These are phyloP conservation scores for Heliamphora exappendiculata DNA, from an alignment of 148 eudicot species.

Conservation along the genomic window DNA sequence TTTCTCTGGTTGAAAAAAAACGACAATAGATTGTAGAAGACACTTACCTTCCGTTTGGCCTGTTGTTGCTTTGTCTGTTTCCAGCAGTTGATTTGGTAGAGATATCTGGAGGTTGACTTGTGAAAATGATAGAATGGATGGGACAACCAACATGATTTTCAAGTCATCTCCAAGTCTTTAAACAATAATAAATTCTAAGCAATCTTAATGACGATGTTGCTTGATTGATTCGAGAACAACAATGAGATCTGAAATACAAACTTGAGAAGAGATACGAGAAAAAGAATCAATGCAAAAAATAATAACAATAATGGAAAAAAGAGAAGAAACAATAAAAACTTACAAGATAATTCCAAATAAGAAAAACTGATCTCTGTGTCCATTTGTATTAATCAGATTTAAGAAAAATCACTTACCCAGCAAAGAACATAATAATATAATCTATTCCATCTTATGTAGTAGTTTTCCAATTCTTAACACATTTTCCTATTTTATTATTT, in stretches of 20 bases:
- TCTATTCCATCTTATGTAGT: background rate
- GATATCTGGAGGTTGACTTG: constrained; percentile 13
- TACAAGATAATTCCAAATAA: background rate
- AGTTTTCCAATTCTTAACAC: background rate
- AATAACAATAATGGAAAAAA: background rate
- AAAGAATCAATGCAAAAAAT: background rate
- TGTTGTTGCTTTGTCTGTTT: constrained; percentile 21
- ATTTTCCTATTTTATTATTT: background rate
- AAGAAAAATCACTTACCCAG: background rate
- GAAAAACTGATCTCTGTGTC: background rate
- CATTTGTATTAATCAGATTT: background rate
- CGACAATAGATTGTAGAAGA: background rate
- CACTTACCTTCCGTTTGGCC: background rate
- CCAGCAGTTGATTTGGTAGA: constrained; percentile 20
- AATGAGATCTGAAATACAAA: background rate
- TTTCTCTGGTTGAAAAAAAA: background rate
- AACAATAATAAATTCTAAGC: background rate
- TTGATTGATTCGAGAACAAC: background rate
- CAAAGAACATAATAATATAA: background rate
- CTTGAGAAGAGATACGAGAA: background rate
- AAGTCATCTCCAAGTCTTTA: background rate
- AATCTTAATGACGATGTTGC: constrained; percentile 1
- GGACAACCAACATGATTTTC: constrained; percentile 12
- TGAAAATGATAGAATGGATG: constrained; percentile 25
- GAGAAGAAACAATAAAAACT: background rate